phyloP scores from a whole-genome alignment of 768 basidiomycete genomes.

The Lanmaoa pseudosensibilis region DNA sequence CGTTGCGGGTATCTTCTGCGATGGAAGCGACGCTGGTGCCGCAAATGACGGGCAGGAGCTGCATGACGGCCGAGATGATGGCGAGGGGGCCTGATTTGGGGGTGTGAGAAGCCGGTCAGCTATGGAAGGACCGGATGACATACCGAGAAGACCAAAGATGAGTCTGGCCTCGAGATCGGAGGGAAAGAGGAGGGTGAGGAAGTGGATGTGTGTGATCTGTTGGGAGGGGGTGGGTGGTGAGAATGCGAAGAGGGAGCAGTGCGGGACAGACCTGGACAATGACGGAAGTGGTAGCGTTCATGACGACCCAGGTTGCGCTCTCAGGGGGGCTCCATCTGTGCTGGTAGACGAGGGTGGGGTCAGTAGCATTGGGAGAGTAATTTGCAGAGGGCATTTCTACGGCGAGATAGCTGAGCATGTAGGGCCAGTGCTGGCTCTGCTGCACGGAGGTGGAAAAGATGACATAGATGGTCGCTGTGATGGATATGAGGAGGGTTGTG shows the following conservation, averaged over 20 bases:
- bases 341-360: slow-evolving; percentile 28
- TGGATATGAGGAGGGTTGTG: slow-evolving; percentile 71
- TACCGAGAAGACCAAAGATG: slow-evolving; percentile 81
- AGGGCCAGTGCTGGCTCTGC: slow-evolving; percentile 84
- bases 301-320: slow-evolving; percentile 76
- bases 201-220: slow-evolving; percentile 96
- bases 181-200: slow-evolving; percentile 92
- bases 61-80: slow-evolving; percentile 78
- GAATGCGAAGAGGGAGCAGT: not conserved
- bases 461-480: slow-evolving; percentile 75
- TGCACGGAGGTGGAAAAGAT: slow-evolving; percentile 58
- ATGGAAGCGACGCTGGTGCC: slow-evolving; percentile 43
- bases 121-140: slow-evolving; percentile 13
- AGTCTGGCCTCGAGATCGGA: slow-evolving; percentile 84
- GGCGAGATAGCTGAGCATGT: slow-evolving; percentile 92
- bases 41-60: slow-evolving; percentile 66
- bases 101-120: not conserved
- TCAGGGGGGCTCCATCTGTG: slow-evolving; percentile 61
- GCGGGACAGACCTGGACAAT: slow-evolving; percentile 71
- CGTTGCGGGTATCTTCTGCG: slow-evolving; percentile 79
- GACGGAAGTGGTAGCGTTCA: slow-evolving; percentile 83
- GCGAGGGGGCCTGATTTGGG: slow-evolving; percentile 72
- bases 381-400: slow-evolving; percentile 53
- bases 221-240: not conserved
- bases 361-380: slow-evolving; percentile 12